Evolutionary conservation across 495 filamentous ascomycete genomes (phyloP).

Genomic region (Podospora tetraspora): DNA sequence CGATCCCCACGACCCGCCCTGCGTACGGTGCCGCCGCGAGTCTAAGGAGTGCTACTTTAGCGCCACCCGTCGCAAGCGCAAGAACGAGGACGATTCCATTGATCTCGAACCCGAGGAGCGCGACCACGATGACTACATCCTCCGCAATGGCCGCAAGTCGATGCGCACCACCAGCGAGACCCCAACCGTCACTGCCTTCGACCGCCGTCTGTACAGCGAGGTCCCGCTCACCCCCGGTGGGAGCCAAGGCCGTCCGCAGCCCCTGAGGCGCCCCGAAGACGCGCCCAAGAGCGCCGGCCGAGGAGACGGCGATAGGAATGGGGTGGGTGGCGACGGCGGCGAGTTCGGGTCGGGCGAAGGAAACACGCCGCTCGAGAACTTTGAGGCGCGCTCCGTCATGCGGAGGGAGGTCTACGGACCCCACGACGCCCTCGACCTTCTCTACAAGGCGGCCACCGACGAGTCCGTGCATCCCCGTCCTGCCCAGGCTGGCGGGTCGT

Average conservation of each 20-base stretch:
- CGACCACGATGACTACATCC: constrained; percentile 50
- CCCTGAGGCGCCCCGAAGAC: constrained; percentile 48
- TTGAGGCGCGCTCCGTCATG: constrained; percentile 59
- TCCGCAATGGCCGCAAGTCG: constrained; percentile 52
- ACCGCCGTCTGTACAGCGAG: constrained; percentile 41
- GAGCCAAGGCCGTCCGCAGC: constrained; percentile 52
- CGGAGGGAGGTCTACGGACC: constrained; percentile 58
- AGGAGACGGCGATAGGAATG: neutral
- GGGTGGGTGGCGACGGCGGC: constrained; percentile 27
- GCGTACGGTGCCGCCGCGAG: constrained; percentile 87
- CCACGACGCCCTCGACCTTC: constrained; percentile 63
- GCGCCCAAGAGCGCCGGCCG: constrained; percentile 22
- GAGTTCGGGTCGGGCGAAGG: constrained; percentile 38
- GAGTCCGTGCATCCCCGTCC: constrained; percentile 36
- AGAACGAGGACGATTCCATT: constrained; percentile 58
- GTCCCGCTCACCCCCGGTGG: constrained; percentile 59
- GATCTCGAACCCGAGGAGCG: constrained; percentile 40
- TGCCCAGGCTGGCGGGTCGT: constrained; percentile 2
- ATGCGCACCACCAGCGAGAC: constrained; percentile 36
- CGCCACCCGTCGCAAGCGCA: constrained; percentile 88
- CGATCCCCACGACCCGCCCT: constrained; percentile 88
- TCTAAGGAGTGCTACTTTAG: constrained; percentile 95
- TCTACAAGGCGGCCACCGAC: constrained; percentile 64
- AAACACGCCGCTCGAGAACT: constrained; percentile 50
- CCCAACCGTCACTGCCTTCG: constrained; percentile 30